These are phyloP conservation scores for Pleurotus giganteus DNA, from an alignment of 768 basidiomycete genomes.

Conservation along the genomic window DNA sequence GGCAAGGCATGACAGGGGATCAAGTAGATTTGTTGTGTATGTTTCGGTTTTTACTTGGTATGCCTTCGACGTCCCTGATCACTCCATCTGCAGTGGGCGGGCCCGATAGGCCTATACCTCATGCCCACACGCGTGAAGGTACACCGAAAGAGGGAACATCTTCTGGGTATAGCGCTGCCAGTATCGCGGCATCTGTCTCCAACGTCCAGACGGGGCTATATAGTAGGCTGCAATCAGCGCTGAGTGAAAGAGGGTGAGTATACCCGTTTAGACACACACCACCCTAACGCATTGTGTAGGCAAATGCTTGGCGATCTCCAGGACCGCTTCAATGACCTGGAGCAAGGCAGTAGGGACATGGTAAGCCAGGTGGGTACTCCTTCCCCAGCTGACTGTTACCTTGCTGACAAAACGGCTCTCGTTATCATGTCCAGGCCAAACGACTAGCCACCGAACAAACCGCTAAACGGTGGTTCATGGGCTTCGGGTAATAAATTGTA, in stretches of 20 bases:
- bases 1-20: slow-evolving; percentile 50
- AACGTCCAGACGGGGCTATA: slow-evolving; percentile 41
- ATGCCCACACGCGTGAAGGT: background rate
- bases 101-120: slow-evolving; percentile 55
- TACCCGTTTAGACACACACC: background rate
- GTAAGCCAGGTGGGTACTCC: slow-evolving; percentile 47
- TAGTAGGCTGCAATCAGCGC: slow-evolving; percentile 45
- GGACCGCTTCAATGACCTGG: slow-evolving; percentile 61
- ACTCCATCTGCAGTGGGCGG: slow-evolving; percentile 51
- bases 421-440: slow-evolving; percentile 46
- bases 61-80: background rate
- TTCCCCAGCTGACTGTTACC: background rate
- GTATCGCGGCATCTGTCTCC: slow-evolving; percentile 30
- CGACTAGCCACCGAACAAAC: slow-evolving; percentile 59
- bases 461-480: slow-evolving; percentile 57
- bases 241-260: slow-evolving; percentile 65
- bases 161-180: slow-evolving; percentile 13
- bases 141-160: slow-evolving; percentile 9
- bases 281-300: slow-evolving; percentile 27
- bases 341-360: slow-evolving; percentile 66
- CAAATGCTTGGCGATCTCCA: slow-evolving; percentile 62
- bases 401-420: background rate
- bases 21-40: slow-evolving; percentile 60
- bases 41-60: slow-evolving; percentile 16
- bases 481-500: slow-evolving; percentile 32